Conservation (phyloP, 2,329 filamentous ascomycete genomes). For the Scedosporium boydii region DNA sequence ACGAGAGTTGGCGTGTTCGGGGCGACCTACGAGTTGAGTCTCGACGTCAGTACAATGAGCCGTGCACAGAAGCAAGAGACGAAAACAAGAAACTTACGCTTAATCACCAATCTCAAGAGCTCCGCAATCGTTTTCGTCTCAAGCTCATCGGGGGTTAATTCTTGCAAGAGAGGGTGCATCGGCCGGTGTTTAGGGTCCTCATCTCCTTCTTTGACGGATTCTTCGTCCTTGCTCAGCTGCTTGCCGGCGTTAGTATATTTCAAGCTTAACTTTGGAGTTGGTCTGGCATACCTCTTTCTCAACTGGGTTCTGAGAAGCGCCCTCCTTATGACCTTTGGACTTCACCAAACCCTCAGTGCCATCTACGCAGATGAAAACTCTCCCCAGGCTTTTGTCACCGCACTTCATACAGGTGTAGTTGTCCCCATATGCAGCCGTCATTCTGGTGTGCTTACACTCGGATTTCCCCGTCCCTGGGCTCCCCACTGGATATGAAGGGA, state of each 20-base stretch:
- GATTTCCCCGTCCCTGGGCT: background rate
- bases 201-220: background rate
- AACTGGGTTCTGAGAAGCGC: background rate
- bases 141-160: background rate
- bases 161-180: background rate
- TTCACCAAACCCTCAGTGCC: background rate
- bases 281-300: background rate
- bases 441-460: background rate
- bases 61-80: background rate
- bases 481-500: background rate
- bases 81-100: background rate
- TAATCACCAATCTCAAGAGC: slow-evolving; percentile 1
- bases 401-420: background rate
- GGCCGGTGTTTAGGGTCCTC: background rate
- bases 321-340: background rate
- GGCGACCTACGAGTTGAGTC: background rate
- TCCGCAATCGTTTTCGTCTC: background rate
- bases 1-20: background rate
- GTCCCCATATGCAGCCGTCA: background rate
- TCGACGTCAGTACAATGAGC: background rate
- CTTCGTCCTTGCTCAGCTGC: background rate
- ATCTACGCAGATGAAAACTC: background rate
- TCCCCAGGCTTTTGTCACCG: background rate
- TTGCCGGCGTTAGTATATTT: background rate
- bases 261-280: background rate